Base-by-base conservation (phyloP, 2,329 filamentous ascomycete genomes). In the Sporothrix globosa region DNA sequence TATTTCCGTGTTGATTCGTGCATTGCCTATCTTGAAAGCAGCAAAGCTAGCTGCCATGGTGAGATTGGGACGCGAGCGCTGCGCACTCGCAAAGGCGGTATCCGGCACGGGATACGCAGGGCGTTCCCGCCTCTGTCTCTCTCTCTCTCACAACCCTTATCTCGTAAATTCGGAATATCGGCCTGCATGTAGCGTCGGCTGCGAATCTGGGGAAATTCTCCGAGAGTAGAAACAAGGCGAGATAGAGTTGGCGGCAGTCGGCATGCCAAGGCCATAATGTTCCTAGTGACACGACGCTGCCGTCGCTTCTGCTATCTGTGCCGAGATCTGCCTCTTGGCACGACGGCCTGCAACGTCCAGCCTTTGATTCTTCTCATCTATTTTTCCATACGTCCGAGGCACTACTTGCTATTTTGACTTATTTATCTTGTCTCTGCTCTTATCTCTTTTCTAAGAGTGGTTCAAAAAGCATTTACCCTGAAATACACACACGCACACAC, bases 181-280 rank as follows among this genome's bases (percentile, higher is more conserved):
- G 63, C 41, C 34, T 67, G 63, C 48, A 67, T 24, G 30, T n/a
- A 52, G 27, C 39, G 30, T 60, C 67, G 54, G 53, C 17, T n/a
- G 11, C 67, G 54, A 60, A 44, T 60, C 52, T 68, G 67, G 67
- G 67, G 67, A 68, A 68, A 60, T 60, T 60, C 27, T 34, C 67
- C 34, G 44, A 68, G 46, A n/a, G 13, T 39, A 41, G 19, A n/a
- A 41, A 4, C 41, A 46, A 44, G 21, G 52, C 11, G 10, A 30
- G 24, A 24, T 10, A 21, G 3, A 27, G 52, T 3, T 54, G 52
- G 17, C n/a, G 19, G 6, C n/a, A 34, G n/a, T 41, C 10, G 11
- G 13, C 52, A 60, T 41, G 56, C 56, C 56, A 60, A 60, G 56
- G 21, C 30, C n/a, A 39, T 21, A 39, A 60, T 60, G 7, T 41